Conservation (phyloP, 257 asterid genomes). For the Echium plantagineum region DNA sequence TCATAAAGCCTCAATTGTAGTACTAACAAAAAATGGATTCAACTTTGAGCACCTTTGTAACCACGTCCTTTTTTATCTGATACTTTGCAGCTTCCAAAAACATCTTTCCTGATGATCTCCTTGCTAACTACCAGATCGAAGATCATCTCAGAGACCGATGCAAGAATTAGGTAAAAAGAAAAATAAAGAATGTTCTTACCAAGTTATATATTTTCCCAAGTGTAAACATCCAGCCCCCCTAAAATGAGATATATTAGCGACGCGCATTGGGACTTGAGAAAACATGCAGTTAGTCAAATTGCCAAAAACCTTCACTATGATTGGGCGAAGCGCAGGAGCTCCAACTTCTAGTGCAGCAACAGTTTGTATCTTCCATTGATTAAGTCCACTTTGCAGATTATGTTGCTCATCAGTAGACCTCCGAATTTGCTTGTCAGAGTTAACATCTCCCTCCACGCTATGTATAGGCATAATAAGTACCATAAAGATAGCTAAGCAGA, state of each 20-base stretch:
- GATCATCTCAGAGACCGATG: slow-evolving; percentile 10
- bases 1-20: background rate
- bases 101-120: slow-evolving; percentile 62
- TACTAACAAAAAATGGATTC: background rate
- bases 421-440: slow-evolving; percentile 27
- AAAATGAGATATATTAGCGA: slow-evolving; percentile 15
- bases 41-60: slow-evolving; percentile 45
- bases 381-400: slow-evolving; percentile 63
- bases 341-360: slow-evolving; percentile 71
- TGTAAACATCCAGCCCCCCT: slow-evolving; percentile 93
- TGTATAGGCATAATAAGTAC: slow-evolving; percentile 16
- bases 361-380: slow-evolving; percentile 74
- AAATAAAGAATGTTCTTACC: slow-evolving; percentile 33
- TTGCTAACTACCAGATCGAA: slow-evolving; percentile 49
- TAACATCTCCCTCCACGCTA: slow-evolving; percentile 41
- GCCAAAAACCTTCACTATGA: slow-evolving; percentile 59
- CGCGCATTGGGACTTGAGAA: slow-evolving; percentile 8
- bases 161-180: slow-evolving; percentile 7
- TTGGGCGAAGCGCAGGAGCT: slow-evolving; percentile 47
- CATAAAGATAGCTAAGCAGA: slow-evolving; percentile 1
- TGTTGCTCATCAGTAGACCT: slow-evolving; percentile 28
- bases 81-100: slow-evolving; percentile 71
- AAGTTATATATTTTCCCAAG: slow-evolving; percentile 52
- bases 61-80: slow-evolving; percentile 56
- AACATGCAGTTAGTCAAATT: slow-evolving; percentile 9